Evolutionary conservation across 139 green algal species (phyloP), one percentile per base, ranked within the genome.

Genomic region (Chlamydomonas incerta): DNA sequence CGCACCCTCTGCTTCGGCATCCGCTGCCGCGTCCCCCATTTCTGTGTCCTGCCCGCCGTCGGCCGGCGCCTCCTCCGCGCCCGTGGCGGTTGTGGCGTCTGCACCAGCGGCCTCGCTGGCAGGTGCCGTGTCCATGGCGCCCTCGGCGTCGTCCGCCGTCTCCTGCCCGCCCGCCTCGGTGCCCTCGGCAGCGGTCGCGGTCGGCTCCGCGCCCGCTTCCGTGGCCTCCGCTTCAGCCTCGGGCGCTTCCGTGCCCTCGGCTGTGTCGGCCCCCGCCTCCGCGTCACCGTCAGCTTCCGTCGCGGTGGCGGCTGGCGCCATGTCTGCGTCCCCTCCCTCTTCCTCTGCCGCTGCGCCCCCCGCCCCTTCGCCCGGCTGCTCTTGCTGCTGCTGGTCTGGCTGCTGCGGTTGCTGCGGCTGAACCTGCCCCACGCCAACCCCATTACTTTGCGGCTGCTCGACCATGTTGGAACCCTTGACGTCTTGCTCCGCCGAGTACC

Each of bases 391-490:
- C 62, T 50, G 41, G 24, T 68, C 23, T 23, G 10, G 26, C 50
- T 47, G 26, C 46, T 46, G 50, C 50, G n/a, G 13, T 37, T 68
- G 73, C 52, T 37, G 55, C 55, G 18, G n/a, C 52, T 33, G 34
- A 10, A 35, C 26, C 37, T 62, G 37, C 75, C 60, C 62, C 62
- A 18, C 37, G 17, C 41, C 62, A 65, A 20, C 21, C 76, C 79
- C 79, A 75, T 86, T 86, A 86, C 80, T 86, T 86, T 86, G 80
- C 34, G 80, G 80, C 68, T 80, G 80, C 67, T 86, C 80, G 15
- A 86, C 80, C 80, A 86, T 86, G 68, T 86, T 86, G n/a, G 52
- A 72, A 18, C 80, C 80, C 52, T 86, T 86, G 52, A 86, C 80
- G 80, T 86, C 80, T 68, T 86, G 80, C 50, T 86, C 80, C 68